Conservation (phyloP, 2,329 filamentous ascomycete species). For the Claviceps capensis region DNA sequence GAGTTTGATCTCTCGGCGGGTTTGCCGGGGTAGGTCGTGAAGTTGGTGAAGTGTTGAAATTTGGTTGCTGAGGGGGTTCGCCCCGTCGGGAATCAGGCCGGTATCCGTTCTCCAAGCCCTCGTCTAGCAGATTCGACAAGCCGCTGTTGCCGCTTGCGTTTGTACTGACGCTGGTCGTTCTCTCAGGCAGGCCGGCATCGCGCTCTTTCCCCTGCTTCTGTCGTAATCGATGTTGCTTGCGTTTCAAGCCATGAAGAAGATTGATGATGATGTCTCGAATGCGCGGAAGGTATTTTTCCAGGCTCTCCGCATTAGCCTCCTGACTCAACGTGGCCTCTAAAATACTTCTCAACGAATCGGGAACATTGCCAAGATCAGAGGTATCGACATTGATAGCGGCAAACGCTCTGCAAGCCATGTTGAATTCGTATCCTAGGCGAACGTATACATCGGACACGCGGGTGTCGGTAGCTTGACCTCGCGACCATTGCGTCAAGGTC, state of each 20-base stretch:
- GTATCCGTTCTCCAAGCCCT: constrained; percentile 43
- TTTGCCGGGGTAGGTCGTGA: constrained; percentile 26
- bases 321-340: constrained; percentile 93
- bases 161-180: constrained; percentile 46
- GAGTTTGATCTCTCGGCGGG: constrained; percentile 37
- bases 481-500: constrained; percentile 95
- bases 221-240: constrained; percentile 82
- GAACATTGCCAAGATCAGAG: constrained; percentile 84
- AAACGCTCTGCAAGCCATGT: constrained; percentile 94
- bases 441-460: constrained; percentile 98
- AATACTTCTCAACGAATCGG: constrained; percentile 77
- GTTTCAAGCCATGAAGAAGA: constrained; percentile 85
- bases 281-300: constrained; percentile 84
- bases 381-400: constrained; percentile 95
- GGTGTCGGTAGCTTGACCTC: constrained; percentile 77
- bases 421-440: constrained; percentile 94
- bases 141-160: constrained; percentile 41
- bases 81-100: constrained; percentile 23
- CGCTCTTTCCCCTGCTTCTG: constrained; percentile 47
- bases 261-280: constrained; percentile 99
- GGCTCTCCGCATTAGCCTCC: constrained; percentile 82
- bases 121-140: constrained; percentile 44
- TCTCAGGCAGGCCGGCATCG: constrained; percentile 30
- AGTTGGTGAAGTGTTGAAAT: constrained; percentile 28
- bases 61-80: constrained; percentile 15